A percentile compares a stretch with the other conserved stretches of the same genome.
Evolutionary conservation across 2,329 filamentous ascomycete genomes (phyloP).

Genomic region (Monosporascus sp.): DNA sequence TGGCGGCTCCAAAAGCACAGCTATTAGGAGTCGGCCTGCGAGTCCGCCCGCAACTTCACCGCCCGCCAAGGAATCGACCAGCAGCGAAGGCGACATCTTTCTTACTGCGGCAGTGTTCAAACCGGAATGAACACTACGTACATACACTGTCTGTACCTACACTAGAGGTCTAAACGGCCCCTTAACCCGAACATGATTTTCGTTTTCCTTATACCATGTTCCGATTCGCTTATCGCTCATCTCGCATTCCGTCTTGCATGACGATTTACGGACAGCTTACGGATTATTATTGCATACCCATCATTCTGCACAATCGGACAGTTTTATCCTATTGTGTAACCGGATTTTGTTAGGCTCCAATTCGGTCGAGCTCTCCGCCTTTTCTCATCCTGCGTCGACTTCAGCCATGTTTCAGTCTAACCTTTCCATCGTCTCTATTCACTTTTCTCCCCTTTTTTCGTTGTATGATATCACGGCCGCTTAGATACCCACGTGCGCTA

Average conservation of each 20-base stretch:
- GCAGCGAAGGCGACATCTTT: conserved; percentile 32
- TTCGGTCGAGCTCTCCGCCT: too few relatives aligned
- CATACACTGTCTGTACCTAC: too few relatives aligned
- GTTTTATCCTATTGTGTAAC: too few relatives aligned
- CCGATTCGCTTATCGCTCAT: too few relatives aligned
- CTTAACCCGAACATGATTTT: too few relatives aligned
- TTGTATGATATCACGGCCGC: conserved; percentile 7
- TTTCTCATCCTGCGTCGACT: not conserved
- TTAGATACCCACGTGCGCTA: not conserved
- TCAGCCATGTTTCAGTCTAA: not conserved
- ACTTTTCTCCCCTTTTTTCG: not conserved
- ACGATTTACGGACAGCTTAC: too few relatives aligned
- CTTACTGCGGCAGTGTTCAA: conserved; percentile 49
- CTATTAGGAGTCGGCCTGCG: conserved; percentile 23
- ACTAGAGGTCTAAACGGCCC: too few relatives aligned
- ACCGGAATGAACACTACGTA: conserved; percentile 20
- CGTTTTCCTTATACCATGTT: too few relatives aligned
- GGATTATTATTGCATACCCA: too few relatives aligned
- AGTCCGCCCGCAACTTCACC: conserved; percentile 30
- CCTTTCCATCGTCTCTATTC: not conserved
- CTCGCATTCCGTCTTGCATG: too few relatives aligned
- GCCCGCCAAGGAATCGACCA: conserved; percentile 27
- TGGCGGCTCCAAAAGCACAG: conserved; percentile 22
- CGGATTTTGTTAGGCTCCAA: too few relatives aligned
- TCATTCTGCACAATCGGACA: too few relatives aligned